These are phyloP conservation scores for Geoglossum cookeanum DNA, from an alignment of 2,329 filamentous ascomycete genomes.

Conservation along the genomic window DNA sequence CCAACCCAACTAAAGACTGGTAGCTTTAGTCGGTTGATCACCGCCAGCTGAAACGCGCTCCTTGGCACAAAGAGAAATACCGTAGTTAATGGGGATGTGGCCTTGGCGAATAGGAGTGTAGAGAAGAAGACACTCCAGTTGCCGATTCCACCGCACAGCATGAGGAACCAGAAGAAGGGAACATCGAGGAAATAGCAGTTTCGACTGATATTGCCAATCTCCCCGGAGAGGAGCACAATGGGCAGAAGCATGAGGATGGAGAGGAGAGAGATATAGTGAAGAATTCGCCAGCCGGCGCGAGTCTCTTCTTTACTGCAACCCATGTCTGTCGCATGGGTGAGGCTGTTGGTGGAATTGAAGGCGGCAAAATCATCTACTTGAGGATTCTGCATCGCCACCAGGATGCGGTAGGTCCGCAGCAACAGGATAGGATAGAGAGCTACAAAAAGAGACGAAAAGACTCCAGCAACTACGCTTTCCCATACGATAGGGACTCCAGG, in stretches of 20 bases:
- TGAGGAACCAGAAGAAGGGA: constrained; percentile 36
- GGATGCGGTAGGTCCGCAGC: constrained; percentile 28
- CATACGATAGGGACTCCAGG: constrained; percentile 29
- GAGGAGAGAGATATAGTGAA: constrained; percentile 33
- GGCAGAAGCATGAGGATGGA: constrained; percentile 30
- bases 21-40: constrained; percentile 29
- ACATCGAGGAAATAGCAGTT: constrained; percentile 36
- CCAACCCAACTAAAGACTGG: constrained; percentile 33
- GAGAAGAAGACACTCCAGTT: constrained; percentile 29
- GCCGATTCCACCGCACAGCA: constrained; percentile 27
- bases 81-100: constrained; percentile 28
- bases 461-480: constrained; percentile 31
- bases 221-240: constrained; percentile 30
- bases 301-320: constrained; percentile 24
- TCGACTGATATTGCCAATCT: constrained; percentile 27
- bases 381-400: constrained; percentile 26
- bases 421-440: constrained; percentile 32
- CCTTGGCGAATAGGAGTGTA: constrained; percentile 29
- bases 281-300: constrained; percentile 30
- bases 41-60: constrained; percentile 28
- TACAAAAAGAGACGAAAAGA: constrained; percentile 32
- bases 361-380: constrained; percentile 25
- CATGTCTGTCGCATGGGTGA: constrained; percentile 12
- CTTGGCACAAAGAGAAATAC: constrained; percentile 30
- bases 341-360: constrained; percentile 13